Percentiles rank a stretch among this genome's conserved stretches.
phyloP scores from a whole-genome alignment of 345 rosid genomes.

The Geranium brycei region DNA sequence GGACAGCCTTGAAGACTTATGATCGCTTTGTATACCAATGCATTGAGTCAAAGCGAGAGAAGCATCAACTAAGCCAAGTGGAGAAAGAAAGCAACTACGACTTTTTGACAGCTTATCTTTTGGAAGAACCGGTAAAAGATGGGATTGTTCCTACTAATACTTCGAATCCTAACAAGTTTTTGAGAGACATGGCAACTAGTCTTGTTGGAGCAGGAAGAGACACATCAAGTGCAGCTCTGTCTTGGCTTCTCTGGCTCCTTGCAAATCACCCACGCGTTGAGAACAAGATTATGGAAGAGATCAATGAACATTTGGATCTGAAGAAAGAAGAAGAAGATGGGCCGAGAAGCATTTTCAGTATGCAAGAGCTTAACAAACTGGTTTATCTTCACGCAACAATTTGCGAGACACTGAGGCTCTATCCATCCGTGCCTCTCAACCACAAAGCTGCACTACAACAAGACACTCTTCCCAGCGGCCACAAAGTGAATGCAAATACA shows the following conservation, averaged over 20 bases:
- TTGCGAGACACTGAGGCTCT: slow-evolving; percentile 16
- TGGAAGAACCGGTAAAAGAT: not conserved
- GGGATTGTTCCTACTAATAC: not conserved
- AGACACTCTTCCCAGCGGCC: slow-evolving; percentile 19
- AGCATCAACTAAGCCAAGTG: not conserved
- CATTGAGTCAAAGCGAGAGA: not conserved
- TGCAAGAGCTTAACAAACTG: slow-evolving; percentile 13
- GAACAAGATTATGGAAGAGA: not conserved
- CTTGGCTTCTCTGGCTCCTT: slow-evolving; percentile 33
- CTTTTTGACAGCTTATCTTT: slow-evolving; percentile 3
- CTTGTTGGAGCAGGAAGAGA: slow-evolving; percentile 19
- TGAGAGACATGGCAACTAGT: slow-evolving; percentile 19
- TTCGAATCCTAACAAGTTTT: not conserved
- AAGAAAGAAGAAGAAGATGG: slow-evolving; percentile 12
- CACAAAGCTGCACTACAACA: not conserved
- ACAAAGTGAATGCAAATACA: slow-evolving; percentile 1
- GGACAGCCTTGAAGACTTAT: not conserved
- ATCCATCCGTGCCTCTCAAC: slow-evolving; percentile 12
- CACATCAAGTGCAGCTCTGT: slow-evolving; percentile 20
- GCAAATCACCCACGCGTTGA: slow-evolving; percentile 12
- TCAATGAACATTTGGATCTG: slow-evolving; percentile 11
- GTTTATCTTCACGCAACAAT: slow-evolving; percentile 29
- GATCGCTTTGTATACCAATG: not conserved
- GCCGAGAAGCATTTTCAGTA: not conserved
- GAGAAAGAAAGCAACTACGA: slow-evolving; percentile 4